Evolutionary conservation across 805 yeast genomes (phyloP), one percentile per base, ranked within the genome.

Genomic region (Novakomyces olei): DNA sequence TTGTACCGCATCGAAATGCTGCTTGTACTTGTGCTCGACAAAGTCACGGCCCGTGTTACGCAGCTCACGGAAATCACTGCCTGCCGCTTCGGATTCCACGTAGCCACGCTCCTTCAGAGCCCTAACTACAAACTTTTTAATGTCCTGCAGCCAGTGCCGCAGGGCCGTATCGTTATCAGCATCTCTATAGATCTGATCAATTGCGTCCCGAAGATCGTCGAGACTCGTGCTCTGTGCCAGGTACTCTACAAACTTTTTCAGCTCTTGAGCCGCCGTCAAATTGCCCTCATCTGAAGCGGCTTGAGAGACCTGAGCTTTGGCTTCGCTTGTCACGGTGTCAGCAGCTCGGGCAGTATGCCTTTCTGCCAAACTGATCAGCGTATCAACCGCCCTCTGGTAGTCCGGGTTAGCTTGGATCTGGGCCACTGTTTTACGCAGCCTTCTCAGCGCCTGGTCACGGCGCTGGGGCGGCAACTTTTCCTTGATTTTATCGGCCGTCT

Each of bases 341-440:
- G n/a, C n/a, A n/a, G n/a, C n/a, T n/a, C n/a, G n/a, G n/a, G n/a
- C n/a, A n/a, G n/a, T 25, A 22, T 37, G 33, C n/a, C 19, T 23
- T 27, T 41, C 43, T 17, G 29, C 32, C 18, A 41, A 15, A n/a
- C 34, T 33, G 12, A 41, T 30, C 9, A 41, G 16, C 18, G 38
- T 10, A 27, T 37, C 38, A n/a, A 40, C 25, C 9, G 41, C 44
- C 19, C 29, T 31, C 26, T 34, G 36, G 20, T 41, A 41, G 12
- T 41, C 41, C 14, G 29, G 32, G 14, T 36, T 39, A 5, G 33
- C 36, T 27, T 41, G 44, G 32, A 41, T 36, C 30, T 40, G 41
- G 19, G 33, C 38, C 16, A 39, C 27, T 32, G 34, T 32, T 15
- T 34, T 30, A 36, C 34, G 33, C 27, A 39, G 37, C 2, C 42